Conservation (phyloP, 495 filamentous ascomycete species). For the Penicillium egyptiacum region DNA sequence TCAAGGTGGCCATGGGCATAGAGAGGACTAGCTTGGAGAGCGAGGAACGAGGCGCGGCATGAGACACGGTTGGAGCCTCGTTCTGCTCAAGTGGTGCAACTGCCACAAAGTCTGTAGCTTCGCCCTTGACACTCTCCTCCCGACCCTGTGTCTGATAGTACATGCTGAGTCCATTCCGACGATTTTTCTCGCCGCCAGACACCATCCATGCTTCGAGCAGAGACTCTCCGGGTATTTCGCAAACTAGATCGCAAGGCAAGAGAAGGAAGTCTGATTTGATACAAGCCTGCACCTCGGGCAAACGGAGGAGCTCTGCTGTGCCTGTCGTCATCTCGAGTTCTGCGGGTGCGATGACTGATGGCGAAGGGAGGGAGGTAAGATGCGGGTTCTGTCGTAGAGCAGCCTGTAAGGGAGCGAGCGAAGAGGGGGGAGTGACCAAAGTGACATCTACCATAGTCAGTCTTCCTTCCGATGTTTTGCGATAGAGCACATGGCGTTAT, state of each 20-base stretch:
- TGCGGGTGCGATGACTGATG: constrained; percentile 71
- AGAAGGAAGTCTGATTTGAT: constrained; percentile 87
- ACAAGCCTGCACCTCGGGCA: constrained; percentile 66
- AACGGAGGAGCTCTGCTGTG: constrained; percentile 85
- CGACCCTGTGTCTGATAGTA: constrained; percentile 82
- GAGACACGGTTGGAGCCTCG: constrained; percentile 41
- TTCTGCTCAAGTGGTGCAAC: constrained; percentile 61
- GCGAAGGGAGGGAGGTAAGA: constrained; percentile 74
- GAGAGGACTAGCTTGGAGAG: constrained; percentile 70
- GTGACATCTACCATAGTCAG: constrained; percentile 63
- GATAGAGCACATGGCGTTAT: background rate
- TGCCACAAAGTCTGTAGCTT: constrained; percentile 87
- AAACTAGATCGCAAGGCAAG: constrained; percentile 90
- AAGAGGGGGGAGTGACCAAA: constrained; percentile 77
- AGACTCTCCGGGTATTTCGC: constrained; percentile 78
- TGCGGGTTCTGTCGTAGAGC: constrained; percentile 85
- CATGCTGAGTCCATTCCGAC: constrained; percentile 77
- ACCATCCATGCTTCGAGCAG: constrained; percentile 93
- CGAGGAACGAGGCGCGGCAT: constrained; percentile 60
- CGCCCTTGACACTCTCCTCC: constrained; percentile 73
- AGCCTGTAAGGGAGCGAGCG: constrained; percentile 65
- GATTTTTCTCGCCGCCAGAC: constrained; percentile 54
- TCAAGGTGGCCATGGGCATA: constrained; percentile 80
- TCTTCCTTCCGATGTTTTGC: constrained; percentile 1
- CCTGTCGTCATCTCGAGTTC: constrained; percentile 74